Base-by-base conservation (phyloP, 1,284 basidiomycete species). In the Macrocybe sp. region DNA sequence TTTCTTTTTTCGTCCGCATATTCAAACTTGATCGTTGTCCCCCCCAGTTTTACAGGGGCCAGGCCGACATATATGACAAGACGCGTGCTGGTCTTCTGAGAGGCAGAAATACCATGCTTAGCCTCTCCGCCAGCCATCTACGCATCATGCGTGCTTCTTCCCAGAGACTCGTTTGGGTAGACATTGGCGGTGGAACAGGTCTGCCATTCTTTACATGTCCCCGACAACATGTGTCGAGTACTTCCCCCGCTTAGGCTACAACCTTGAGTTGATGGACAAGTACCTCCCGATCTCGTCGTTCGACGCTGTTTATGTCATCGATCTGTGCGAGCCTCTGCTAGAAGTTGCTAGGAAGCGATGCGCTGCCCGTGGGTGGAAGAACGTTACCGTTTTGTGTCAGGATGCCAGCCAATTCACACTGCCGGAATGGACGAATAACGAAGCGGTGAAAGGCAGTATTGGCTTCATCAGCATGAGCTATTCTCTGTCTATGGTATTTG, bases 111-210 rank as follows among this genome's bases (percentile, higher is more conserved):
- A 85, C 83, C 2, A 85, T 89, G 81, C 69, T 86, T 29, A 74
- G 73, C 55, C 73, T 92, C 8, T 78, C 81, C 12, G 84, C 85
- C 0, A 78, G 78, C 28, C 85, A 91, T 60, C 69, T 91, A 11
- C 75, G 72, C 33, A 68, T 75, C 2, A 69, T 78, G 44, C 72
- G 69, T 11, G 62, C 61, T 36, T 63, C 60, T 28, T 55, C 71
- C 16, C 74, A 78, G 57, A 72, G 72, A 29, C 69, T 87, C 7
- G 75, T 92, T 31, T 92, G 89, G 89, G 75, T 91, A 31, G 89
- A 91, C 63, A 82, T 92, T 48, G 89, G 89, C 7, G 89, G 89
- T 29, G 89, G 89, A 33, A 91, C 89, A 7, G 85, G 83, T 75
- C 45, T 49, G 59, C 49, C 10, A 41, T 32, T 16, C 29, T 28